These are phyloP conservation scores for Phytophthora aleatoria DNA, from an alignment of 352 stramenopile genomes.

Conservation along the genomic window DNA sequence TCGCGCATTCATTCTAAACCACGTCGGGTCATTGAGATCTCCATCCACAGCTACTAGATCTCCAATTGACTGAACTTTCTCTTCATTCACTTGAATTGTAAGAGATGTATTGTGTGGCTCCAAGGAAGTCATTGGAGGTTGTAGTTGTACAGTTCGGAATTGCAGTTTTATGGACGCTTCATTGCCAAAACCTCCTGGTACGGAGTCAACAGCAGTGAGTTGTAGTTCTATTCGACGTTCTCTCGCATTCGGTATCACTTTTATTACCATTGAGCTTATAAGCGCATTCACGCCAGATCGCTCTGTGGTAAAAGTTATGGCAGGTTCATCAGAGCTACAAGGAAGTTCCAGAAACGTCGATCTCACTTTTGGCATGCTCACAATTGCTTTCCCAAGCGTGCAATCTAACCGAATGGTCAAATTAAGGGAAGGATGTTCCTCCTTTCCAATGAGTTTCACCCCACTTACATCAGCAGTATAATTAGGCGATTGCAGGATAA, in stretches of 20 bases:
- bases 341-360: too few species aligned
- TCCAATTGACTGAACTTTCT: conserved; percentile 8
- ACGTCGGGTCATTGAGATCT: conserved; percentile 11
- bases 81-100: conserved; percentile 8
- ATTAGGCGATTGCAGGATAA: conserved; percentile 8
- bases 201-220: conserved; percentile 1
- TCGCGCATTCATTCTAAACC: conserved; percentile 24
- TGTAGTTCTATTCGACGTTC: conserved; percentile 3
- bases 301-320: too few species aligned
- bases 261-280: conserved; percentile 3
- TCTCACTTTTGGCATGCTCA: too few species aligned
- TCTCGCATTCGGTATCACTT: background rate
- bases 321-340: too few species aligned
- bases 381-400: too few species aligned
- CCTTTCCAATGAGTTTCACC: too few species aligned
- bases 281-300: background rate
- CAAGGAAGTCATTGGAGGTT: conserved; percentile 4
- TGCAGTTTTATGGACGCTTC: conserved; percentile 5
- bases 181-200: background rate
- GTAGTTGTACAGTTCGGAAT: background rate
- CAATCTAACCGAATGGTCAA: too few species aligned
- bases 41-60: conserved; percentile 19
- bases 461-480: background rate
- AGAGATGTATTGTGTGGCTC: conserved; percentile 1
- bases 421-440: too few species aligned